Conservation (phyloP, 306 rosid genomes). For the Castanea crenata region DNA sequence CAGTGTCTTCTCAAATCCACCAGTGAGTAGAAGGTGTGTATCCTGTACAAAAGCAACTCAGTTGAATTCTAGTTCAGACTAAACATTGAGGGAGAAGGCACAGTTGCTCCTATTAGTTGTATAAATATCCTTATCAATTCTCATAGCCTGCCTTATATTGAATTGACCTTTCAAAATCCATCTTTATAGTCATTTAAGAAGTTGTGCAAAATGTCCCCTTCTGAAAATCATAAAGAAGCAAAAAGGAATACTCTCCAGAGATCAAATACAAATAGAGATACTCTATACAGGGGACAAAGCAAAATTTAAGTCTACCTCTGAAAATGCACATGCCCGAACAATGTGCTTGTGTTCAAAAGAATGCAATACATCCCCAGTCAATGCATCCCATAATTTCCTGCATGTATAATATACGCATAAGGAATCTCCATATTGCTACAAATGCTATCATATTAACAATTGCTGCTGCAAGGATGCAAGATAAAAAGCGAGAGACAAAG, state of each 20-base stretch:
- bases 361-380: slow-evolving; percentile 85
- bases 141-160: too few species aligned
- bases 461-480: too few species aligned
- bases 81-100: background rate
- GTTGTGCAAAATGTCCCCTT: too few species aligned
- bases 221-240: background rate
- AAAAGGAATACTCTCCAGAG: background rate
- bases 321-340: slow-evolving; percentile 92
- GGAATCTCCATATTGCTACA: slow-evolving; percentile 1
- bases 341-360: slow-evolving; percentile 98
- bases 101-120: too few species aligned
- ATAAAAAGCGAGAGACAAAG: too few species aligned
- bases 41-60: slow-evolving; percentile 43
- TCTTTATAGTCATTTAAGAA: too few species aligned
- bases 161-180: too few species aligned
- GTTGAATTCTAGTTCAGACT: too few species aligned
- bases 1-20: slow-evolving; percentile 86
- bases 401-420: slow-evolving; percentile 22
- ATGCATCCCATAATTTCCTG: slow-evolving; percentile 99
- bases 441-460: background rate
- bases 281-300: background rate
- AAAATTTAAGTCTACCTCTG: slow-evolving; percentile 61
- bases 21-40: slow-evolving; percentile 84
- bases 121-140: too few species aligned
- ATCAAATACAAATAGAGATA: too few species aligned